Conservation (phyloP, 352 stramenopile genomes). For the Aphanomyces invadans region DNA sequence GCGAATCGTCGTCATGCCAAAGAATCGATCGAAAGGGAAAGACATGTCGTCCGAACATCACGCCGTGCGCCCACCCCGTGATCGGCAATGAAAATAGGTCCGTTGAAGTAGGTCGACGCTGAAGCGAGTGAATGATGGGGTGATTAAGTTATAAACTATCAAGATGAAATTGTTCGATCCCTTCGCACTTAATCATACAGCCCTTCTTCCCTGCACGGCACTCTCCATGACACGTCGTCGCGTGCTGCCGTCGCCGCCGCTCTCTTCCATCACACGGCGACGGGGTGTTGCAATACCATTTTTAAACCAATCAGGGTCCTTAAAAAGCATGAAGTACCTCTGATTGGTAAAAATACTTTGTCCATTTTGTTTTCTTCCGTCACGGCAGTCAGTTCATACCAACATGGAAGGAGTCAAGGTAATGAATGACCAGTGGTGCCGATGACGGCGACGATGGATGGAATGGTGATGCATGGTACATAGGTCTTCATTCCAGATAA, state of each 20-base stretch:
- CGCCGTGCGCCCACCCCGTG: no score
- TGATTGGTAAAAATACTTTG: background rate
- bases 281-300: background rate
- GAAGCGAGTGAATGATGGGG: background rate
- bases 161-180: no score
- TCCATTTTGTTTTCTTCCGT: background rate
- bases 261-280: background rate
- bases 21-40: constrained; percentile 4
- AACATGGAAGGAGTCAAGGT: constrained; percentile 24
- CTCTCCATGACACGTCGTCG: background rate
- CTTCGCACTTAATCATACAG: no score
- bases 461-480: background rate
- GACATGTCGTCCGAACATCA: no score
- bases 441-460: background rate
- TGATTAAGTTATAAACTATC: background rate
- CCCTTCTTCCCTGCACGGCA: background rate
- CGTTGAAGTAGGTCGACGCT: no score
- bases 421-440: no score
- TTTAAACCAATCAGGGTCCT: background rate
- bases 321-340: background rate
- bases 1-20: constrained; percentile 25
- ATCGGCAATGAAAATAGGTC: no score
- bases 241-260: background rate
- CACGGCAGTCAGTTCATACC: constrained; percentile 19
- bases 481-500: constrained; percentile 71